Percentiles rank a stretch among this genome's conserved stretches.
phyloP scores from a whole-genome alignment of 257 asterid species.

The Galeopsis tetrahit region DNA sequence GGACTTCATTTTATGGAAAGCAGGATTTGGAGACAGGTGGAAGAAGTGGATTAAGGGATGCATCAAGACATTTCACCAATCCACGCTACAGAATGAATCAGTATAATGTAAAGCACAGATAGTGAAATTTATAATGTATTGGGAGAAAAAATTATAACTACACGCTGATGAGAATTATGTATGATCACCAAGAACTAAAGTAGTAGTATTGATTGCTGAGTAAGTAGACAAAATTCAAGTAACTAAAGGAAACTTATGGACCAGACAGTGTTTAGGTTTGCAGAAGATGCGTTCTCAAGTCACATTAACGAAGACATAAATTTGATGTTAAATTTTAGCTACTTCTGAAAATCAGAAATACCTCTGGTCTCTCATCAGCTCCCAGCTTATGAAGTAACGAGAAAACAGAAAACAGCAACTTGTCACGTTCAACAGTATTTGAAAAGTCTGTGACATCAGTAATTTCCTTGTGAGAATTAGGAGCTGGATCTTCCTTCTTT shows the following conservation, averaged over 20 bases:
- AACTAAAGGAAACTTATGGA: constrained; percentile 10
- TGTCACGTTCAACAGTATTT: constrained; percentile 63
- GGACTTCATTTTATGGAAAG: too few species aligned
- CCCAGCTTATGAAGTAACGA: constrained; percentile 87
- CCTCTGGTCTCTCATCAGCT: constrained; percentile 99
- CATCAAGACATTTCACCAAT: neutral
- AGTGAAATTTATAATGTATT: neutral
- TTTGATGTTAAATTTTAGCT: neutral
- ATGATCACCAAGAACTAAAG: constrained; percentile 27
- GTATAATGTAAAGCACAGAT: neutral
- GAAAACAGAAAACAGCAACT: constrained; percentile 81
- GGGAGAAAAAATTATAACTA: constrained; percentile 3
- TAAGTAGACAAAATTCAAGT: constrained; percentile 25
- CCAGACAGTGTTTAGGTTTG: constrained; percentile 7
- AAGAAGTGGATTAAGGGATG: too few species aligned
- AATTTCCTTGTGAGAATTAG: constrained; percentile 44
- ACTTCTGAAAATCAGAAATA: constrained; percentile 34
- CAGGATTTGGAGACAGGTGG: too few species aligned
- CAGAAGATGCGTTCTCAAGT: constrained; percentile 24
- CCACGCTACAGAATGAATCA: constrained; percentile 6
- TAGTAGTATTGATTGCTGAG: neutral
- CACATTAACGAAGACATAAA: neutral
- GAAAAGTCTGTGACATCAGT: constrained; percentile 43
- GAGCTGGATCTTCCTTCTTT: constrained; percentile 42
- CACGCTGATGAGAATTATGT: neutral